Evolutionary conservation across 257 asterid species (phyloP), one percentile per base, ranked within the genome.

Genomic region (Agastache rugosa): DNA sequence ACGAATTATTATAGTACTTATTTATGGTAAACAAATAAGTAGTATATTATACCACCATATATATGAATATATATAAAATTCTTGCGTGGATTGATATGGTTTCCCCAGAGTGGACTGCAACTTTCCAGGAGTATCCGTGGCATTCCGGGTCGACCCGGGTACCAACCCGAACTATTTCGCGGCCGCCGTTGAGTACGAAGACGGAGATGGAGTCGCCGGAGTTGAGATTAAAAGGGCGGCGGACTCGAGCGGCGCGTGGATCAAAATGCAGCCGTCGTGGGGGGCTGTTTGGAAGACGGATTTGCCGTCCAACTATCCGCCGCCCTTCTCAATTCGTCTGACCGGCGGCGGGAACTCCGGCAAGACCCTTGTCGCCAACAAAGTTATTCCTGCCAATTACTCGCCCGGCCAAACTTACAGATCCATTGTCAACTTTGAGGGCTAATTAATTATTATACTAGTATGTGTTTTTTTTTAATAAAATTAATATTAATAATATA

Each of bases 241-340:
- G 48, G 88, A 83, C 9, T 56, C 86, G 0, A 53, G 75, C 2
- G 87, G 83, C 22, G 48, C 78, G 42, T 85, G 93, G 96, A 62
- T 75, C 16, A 59, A 76, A 27, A 93, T 93, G 97, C 80, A 80
- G 45, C 85, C 35, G 50, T 88, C 90, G 8, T 89, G 96, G 96
- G 98, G 98, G 12, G 92, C 96, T 1, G 90, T 89, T 39, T 91
- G 90, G 92, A 91, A 83, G 80, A 67, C 82, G 47, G 80, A 91
- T 34, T 14, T 75, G 81, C 58, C 84, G 31, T 5, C 61, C 44
- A 47, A 74, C 23, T 67, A 86, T 34, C 54, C 65, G 56, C 79
- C 93, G 1, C 97, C 98, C 2, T 88, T 91, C 67, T 82, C 96
- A 2, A 56, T 93, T 8, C 77, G 79, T 58, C 80, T 93, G 1